Conservation (phyloP, 1,284 basidiomycete genomes). For the Sporisorium sorghi region DNA sequence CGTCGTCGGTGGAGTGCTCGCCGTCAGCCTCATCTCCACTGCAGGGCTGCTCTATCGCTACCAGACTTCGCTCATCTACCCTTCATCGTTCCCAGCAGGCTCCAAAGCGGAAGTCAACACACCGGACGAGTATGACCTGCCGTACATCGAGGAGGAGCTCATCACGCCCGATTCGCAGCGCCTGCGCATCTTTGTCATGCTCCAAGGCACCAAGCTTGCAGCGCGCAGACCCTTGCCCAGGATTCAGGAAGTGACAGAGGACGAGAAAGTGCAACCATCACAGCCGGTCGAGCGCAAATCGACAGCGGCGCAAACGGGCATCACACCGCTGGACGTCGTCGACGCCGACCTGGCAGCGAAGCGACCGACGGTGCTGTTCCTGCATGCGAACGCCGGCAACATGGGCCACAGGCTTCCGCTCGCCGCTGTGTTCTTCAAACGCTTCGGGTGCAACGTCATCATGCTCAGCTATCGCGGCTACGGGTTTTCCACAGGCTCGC, state of each 20-base stretch:
- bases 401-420: slow-evolving; percentile 85
- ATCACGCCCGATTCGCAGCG: slow-evolving; percentile 62
- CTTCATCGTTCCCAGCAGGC: slow-evolving; percentile 61
- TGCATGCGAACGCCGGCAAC: slow-evolving; percentile 68
- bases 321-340: slow-evolving; percentile 11
- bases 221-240: slow-evolving; percentile 5
- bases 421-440: slow-evolving; percentile 83
- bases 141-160: slow-evolving; percentile 59
- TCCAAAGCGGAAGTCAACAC: slow-evolving; percentile 60
- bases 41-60: slow-evolving; percentile 66
- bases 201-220: slow-evolving; percentile 49
- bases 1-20: slow-evolving; percentile 50
- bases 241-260: slow-evolving; percentile 14
- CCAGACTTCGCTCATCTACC: slow-evolving; percentile 66
- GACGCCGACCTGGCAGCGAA: slow-evolving; percentile 38
- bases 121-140: slow-evolving; percentile 62
- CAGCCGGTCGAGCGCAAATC: slow-evolving; percentile 27
- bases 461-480: slow-evolving; percentile 93
- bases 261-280: slow-evolving; percentile 15
- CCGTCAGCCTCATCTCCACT: slow-evolving; percentile 58
- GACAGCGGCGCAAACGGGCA: slow-evolving; percentile 34
- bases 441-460: slow-evolving; percentile 87
- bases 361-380: slow-evolving; percentile 61
- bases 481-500: slow-evolving; percentile 82
- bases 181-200: slow-evolving; percentile 61